Conservation (phyloP, 225 moss, liverwort and hornwort species). For the Anthoceros angustus region DNA sequence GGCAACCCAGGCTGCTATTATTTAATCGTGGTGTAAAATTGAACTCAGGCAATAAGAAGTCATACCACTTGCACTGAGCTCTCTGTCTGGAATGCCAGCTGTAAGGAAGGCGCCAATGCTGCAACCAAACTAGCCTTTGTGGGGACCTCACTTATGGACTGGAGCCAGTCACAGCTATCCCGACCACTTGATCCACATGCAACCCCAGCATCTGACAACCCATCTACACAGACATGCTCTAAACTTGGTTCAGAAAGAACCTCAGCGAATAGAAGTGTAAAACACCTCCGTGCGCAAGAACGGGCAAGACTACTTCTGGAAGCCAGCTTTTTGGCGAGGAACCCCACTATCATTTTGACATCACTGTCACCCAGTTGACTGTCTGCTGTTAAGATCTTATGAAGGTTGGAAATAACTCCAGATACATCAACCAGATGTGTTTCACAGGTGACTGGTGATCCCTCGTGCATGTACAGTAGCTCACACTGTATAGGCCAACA, state of each 20-base stretch:
- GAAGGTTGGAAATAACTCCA: constrained; percentile 51
- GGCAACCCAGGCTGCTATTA: too few species aligned
- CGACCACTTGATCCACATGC: constrained; percentile 14
- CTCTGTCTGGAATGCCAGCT: constrained; percentile 64
- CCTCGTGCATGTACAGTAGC: constrained; percentile 78
- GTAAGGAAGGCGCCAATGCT: constrained; percentile 56
- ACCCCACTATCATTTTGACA: constrained; percentile 47
- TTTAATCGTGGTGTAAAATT: not conserved
- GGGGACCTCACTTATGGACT: constrained; percentile 38
- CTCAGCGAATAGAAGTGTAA: constrained; percentile 46
- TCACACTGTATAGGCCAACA: constrained; percentile 41
- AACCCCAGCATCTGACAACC: constrained; percentile 28
- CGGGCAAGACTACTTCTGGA: constrained; percentile 53
- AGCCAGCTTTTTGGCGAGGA: constrained; percentile 62
- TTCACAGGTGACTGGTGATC: constrained; percentile 37
- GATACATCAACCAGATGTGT: constrained; percentile 45
- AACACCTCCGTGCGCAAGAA: constrained; percentile 62
- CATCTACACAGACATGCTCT: constrained; percentile 38
- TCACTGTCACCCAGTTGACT: constrained; percentile 38
- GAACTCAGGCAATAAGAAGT: not conserved
- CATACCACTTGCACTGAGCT: constrained; percentile 60
- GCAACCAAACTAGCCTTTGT: constrained; percentile 46
- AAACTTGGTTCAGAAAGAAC: constrained; percentile 20
- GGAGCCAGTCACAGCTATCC: constrained; percentile 71
- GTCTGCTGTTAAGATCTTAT: constrained; percentile 36